Conservation (phyloP, 2,329 filamentous ascomycete species). For the Arthrobotrys sphaeroides region DNA sequence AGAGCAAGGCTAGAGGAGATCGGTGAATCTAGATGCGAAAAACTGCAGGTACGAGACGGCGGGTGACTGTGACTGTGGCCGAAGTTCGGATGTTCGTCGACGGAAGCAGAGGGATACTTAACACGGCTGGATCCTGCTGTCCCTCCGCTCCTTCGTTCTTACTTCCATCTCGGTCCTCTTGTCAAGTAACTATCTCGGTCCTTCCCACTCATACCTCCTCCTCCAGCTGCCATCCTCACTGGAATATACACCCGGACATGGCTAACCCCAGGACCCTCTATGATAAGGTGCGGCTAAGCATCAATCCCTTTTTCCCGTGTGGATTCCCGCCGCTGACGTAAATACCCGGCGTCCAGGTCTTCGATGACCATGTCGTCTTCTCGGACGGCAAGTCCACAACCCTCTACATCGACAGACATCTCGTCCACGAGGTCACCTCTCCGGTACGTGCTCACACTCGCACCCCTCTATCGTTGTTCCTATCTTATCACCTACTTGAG, state of each 20-base stretch:
- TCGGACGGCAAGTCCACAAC: conserved; percentile 87
- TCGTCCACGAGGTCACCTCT: conserved; percentile 98
- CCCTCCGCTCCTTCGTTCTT: neutral
- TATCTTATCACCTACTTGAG: conserved; percentile 12
- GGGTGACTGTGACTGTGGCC: neutral
- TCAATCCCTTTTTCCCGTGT: neutral
- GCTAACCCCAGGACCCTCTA: conserved; percentile 40
- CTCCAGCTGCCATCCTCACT: neutral
- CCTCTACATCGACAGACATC: conserved; percentile 93
- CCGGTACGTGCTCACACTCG: conserved; percentile 71
- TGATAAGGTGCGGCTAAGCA: conserved; percentile 26
- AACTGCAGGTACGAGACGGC: conserved; percentile 28
- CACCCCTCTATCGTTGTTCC: neutral
- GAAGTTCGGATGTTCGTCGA: conserved; percentile 35
- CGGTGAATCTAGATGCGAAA: conserved; percentile 27
- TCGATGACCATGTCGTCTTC: conserved; percentile 92
- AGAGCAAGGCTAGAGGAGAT: conserved; percentile 1
- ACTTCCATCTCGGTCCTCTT: neutral
- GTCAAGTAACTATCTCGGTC: neutral
- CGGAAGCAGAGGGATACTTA: conserved; percentile 13
- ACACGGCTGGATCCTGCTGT: neutral
- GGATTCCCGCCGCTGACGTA: conserved; percentile 8
- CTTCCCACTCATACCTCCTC: neutral
- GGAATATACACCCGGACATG: conserved; percentile 6
- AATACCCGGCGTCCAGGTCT: conserved; percentile 69